These are phyloP conservation scores for Larix kaempferi DNA, from an alignment of 75 land plant genomes.

Conservation along the genomic window DNA sequence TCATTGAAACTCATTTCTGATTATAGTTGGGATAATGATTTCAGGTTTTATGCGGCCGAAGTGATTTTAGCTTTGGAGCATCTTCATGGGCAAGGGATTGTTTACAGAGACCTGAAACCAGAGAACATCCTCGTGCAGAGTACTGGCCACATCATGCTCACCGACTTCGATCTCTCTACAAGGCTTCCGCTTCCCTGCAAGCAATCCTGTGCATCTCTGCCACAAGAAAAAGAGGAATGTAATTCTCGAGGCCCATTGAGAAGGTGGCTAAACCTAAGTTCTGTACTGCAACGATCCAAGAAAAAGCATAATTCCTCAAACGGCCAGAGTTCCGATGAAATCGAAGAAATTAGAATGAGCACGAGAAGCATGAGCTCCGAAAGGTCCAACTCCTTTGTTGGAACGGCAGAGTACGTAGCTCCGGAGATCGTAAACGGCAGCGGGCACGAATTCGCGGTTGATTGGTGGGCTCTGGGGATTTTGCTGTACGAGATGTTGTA, in stretches of 20 bases:
- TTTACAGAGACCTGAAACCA: constrained; percentile 74
- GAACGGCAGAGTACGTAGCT: constrained; percentile 27
- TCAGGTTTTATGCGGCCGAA: constrained; percentile 74
- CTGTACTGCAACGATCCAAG: neutral
- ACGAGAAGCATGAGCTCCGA: neutral
- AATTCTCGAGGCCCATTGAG: neutral
- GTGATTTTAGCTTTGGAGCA: constrained; percentile 61
- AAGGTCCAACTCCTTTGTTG: constrained; percentile 45
- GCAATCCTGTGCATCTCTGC: too few relatives aligned
- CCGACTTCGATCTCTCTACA: constrained; percentile 79
- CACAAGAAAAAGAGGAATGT: neutral
- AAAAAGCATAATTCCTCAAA: neutral
- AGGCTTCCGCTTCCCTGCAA: constrained; percentile 16
- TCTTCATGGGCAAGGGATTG: constrained; percentile 50
- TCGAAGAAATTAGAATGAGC: neutral
- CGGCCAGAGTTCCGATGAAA: neutral
- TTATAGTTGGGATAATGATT: neutral
- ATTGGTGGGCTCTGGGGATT: constrained; percentile 31
- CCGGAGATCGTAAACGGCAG: constrained; percentile 20
- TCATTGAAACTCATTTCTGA: neutral
- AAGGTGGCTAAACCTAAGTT: neutral
- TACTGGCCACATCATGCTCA: constrained; percentile 59
- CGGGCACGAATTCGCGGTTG: constrained; percentile 23
- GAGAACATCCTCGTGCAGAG: constrained; percentile 62
- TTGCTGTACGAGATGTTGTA: constrained; percentile 28